Evolutionary conservation across 106 monocot species (phyloP), one percentile per base, ranked within the genome.

Genomic region (Hemerocallis citrina): DNA sequence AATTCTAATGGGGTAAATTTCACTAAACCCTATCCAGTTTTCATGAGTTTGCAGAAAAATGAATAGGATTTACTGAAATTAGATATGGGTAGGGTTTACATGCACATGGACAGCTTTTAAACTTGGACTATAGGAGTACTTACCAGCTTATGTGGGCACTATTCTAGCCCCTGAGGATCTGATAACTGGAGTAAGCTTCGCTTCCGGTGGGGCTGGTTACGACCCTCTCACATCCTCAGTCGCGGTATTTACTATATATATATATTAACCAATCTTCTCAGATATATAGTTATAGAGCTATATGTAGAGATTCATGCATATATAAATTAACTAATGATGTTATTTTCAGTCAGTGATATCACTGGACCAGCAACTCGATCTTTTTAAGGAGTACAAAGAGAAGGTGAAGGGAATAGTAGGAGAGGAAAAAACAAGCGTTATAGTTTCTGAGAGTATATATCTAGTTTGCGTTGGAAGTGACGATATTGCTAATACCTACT

Each of bases 101-200:
- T n/a, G n/a, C n/a, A n/a, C n/a, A n/a, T n/a, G n/a, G n/a, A n/a
- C 77, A 94, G 93, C 75, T 70, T 80, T 80, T 12, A 47, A 51
- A 31, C 48, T 94, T 9, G 79, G 85, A 7, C 52, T 94, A 30
- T 89, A 94, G 68, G 85, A 89, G 45, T 66, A 70, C 11, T 8
- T 94, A 23, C 93, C 93, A 6, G 77, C 89, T 2, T 94, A 94
- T 68, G 27, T 85, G 10, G 82, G 77, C 4, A 61, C 58, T 0
- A 25, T 66, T 0, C 63, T 89, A 1, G 22, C 22, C 9, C 70
- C 82, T 2, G 34, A 89, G n/a, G 93, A 94, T 16, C 79, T 94
- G 6, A 41, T 85, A 25, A 94, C 89, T 6, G 89, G 93, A 9
- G 82, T 94, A 2, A 94, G 93, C 79, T 94, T 94, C 36, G 93